phyloP scores from a whole-genome alignment of 306 rosid species.

The Amphicarpaea edgeworthii region DNA sequence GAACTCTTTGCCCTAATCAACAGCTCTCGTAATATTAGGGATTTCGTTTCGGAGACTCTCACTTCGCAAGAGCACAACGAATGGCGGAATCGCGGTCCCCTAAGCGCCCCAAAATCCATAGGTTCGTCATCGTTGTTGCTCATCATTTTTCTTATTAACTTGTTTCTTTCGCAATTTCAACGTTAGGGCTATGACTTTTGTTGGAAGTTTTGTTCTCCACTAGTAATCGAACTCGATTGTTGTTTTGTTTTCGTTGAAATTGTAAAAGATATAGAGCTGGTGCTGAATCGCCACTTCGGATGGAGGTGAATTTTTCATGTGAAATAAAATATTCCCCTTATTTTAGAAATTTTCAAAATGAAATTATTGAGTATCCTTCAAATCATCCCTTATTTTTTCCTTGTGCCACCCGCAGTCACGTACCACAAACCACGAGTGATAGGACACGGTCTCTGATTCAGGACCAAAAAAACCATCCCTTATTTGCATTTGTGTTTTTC shows the following conservation, averaged over 20 bases:
- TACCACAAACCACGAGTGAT: no score
- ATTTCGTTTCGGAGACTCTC: constrained; percentile 4
- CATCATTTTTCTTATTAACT: not conserved
- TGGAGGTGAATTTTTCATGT: not conserved
- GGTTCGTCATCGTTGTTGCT: constrained; percentile 52
- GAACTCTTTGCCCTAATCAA: constrained; percentile 53
- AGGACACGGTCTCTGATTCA: no score
- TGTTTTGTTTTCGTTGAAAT: not conserved
- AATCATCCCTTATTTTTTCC: not conserved
- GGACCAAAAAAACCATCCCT: not conserved
- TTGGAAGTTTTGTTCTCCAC: not conserved
- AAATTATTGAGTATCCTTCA: not conserved
- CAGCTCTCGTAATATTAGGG: constrained; percentile 30
- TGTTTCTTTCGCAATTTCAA: constrained; percentile 13
- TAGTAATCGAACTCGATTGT: not conserved
- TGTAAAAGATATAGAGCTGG: not conserved
- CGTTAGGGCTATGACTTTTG: constrained; percentile 18
- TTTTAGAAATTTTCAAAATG: constrained; percentile 9
- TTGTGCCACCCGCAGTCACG: no score
- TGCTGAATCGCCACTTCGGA: constrained; percentile 3
- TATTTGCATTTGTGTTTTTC: not conserved
- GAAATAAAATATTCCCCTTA: not conserved
- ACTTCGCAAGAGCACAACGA: not conserved
- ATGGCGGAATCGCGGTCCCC: constrained; percentile 73
- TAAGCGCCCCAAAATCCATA: constrained; percentile 73